Percentiles rank a stretch among this genome's conserved stretches.
phyloP scores from a whole-genome alignment of 768 basidiomycete genomes.

The Hericium coralloides region DNA sequence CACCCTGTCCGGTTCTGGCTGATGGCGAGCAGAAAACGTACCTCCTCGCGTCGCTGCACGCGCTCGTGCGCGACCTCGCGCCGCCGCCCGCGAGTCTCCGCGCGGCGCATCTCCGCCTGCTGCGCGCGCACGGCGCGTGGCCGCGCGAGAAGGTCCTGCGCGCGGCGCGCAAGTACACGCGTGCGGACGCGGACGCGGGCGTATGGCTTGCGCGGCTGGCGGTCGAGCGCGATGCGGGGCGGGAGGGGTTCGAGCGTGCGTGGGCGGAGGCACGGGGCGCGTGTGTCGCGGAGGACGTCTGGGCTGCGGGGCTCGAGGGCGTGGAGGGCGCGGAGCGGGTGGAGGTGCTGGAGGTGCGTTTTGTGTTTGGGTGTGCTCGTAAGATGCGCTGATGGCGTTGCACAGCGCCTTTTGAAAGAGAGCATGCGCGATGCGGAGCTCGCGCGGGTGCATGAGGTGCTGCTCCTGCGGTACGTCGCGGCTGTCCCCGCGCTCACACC shows the following conservation, averaged over 20 bases:
- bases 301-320: background rate
- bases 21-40: constrained; percentile 39
- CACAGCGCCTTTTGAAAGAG: constrained; percentile 3
- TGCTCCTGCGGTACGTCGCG: constrained; percentile 36
- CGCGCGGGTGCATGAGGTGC: constrained; percentile 31
- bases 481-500: constrained; percentile 14
- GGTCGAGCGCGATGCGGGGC: constrained; percentile 28
- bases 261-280: constrained; percentile 38
- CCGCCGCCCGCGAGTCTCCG: constrained; percentile 21
- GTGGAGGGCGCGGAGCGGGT: constrained; percentile 3
- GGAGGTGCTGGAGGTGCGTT: constrained; percentile 19
- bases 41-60: constrained; percentile 36
- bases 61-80: constrained; percentile 13
- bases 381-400: background rate
- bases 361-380: background rate
- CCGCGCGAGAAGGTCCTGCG: constrained; percentile 25
- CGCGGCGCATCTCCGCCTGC: constrained; percentile 24
- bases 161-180: constrained; percentile 39
- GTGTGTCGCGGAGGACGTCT: constrained; percentile 2
- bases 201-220: constrained; percentile 49
- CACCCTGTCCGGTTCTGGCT: background rate
- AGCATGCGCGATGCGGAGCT: constrained; percentile 9
- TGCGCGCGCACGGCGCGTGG: constrained; percentile 14
- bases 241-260: constrained; percentile 19
- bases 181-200: constrained; percentile 26